A percentile compares a stretch with the other conserved stretches of the same genome.
phyloP scores from a whole-genome alignment of 1,284 basidiomycete species.

The Gymnopus androsaceus region DNA sequence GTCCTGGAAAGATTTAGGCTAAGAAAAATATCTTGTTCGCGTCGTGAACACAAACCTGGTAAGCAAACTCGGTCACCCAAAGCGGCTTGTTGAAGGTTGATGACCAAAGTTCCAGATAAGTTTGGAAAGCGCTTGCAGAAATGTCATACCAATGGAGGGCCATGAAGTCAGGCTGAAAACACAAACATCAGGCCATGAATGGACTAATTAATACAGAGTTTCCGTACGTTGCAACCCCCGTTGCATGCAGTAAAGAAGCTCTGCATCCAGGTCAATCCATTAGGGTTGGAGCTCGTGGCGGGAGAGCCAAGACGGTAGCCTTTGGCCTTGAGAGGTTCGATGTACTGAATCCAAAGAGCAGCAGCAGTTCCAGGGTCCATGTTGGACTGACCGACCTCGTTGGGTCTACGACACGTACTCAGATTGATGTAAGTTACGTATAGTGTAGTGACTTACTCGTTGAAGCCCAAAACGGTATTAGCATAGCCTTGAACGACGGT shows the following conservation, averaged over 20 bases:
- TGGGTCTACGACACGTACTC: conserved; percentile 35
- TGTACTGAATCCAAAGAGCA: conserved; percentile 60
- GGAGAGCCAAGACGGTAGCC: conserved; percentile 69
- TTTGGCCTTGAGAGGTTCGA: conserved; percentile 54
- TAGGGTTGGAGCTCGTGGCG: conserved; percentile 62
- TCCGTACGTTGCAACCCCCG: conserved; percentile 52
- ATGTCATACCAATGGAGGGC: conserved; percentile 68
- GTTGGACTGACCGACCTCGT: conserved; percentile 56
- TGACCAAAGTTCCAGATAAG: conserved; percentile 54
- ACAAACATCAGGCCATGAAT: background rate
- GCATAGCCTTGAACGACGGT: conserved; percentile 52
- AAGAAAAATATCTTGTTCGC: background rate
- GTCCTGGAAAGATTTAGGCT: conserved; percentile 43
- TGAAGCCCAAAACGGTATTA: conserved; percentile 60
- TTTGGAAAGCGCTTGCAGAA: conserved; percentile 47
- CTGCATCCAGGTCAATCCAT: conserved; percentile 60
- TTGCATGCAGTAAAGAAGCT: conserved; percentile 56
- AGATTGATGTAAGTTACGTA: background rate
- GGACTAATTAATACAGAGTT: background rate
- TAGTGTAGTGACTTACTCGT: conserved; percentile 55
- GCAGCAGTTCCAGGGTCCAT: conserved; percentile 53
- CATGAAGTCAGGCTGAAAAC: conserved; percentile 47
- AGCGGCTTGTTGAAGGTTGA: conserved; percentile 51
- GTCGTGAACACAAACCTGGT: conserved; percentile 44
- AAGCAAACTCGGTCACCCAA: conserved; percentile 72